Conservation (phyloP, 2,329 filamentous ascomycete species). For the Aureobasidium mangrovei region DNA sequence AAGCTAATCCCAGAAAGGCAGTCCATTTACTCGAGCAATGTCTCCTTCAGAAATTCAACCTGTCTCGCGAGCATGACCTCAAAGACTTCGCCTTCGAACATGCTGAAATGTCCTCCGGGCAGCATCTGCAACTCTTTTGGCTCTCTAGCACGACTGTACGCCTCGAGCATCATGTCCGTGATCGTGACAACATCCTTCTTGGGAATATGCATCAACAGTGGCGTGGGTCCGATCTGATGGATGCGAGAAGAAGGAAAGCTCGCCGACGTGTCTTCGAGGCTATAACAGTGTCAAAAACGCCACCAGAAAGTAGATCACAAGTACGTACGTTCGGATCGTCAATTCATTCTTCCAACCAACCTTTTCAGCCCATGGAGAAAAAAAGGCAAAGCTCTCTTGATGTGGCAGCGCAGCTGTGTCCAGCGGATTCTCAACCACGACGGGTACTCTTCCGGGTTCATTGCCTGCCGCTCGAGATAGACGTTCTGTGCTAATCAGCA, state of each 20-base stretch:
- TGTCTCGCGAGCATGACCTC: conserved; percentile 27
- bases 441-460: conserved; percentile 3
- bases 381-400: conserved; percentile 30
- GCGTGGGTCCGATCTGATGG: conserved; percentile 32
- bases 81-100: conserved; percentile 23
- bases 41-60: conserved; percentile 25
- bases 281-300: neutral
- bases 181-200: conserved; percentile 28
- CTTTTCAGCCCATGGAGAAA: conserved; percentile 27
- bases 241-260: conserved; percentile 26
- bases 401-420: conserved; percentile 28
- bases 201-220: conserved; percentile 31
- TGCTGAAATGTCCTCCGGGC: conserved; percentile 34
- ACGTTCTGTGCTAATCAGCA: neutral
- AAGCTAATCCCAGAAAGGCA: too few species aligned
- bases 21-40: neutral
- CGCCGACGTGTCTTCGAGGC: conserved; percentile 22
- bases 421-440: conserved; percentile 19
- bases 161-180: conserved; percentile 28
- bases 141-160: conserved; percentile 30
- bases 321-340: conserved; percentile 21
- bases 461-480: conserved; percentile 9
- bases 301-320: neutral
- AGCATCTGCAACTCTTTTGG: conserved; percentile 33
- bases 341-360: conserved; percentile 32